These are phyloP conservation scores for Calocybe gambosa DNA, from an alignment of 1,284 basidiomycete species.

Conservation along the genomic window DNA sequence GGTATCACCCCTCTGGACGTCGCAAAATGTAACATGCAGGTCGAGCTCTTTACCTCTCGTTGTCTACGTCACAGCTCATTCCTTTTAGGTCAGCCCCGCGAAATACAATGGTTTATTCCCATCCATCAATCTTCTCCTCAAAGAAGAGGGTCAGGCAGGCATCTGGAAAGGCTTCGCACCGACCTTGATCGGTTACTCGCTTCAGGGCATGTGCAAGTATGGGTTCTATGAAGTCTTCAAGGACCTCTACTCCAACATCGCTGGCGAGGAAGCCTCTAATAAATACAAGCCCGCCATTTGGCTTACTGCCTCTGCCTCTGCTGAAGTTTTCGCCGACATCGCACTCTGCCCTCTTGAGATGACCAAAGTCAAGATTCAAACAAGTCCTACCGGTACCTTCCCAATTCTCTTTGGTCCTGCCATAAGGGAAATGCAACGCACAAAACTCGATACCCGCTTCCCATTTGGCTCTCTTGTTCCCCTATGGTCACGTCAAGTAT, in stretches of 20 bases:
- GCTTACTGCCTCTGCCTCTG: constrained; percentile 89
- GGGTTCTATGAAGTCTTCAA: constrained; percentile 97
- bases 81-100: constrained; percentile 60
- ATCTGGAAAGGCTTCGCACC: constrained; percentile 94
- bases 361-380: constrained; percentile 85
- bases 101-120: constrained; percentile 75
- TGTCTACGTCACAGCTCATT: constrained; percentile 7
- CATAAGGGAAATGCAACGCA: constrained; percentile 58
- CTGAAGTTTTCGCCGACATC: constrained; percentile 94
- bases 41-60: constrained; percentile 29
- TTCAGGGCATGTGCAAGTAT: constrained; percentile 97
- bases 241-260: constrained; percentile 80
- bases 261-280: constrained; percentile 78
- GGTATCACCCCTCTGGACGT: constrained; percentile 92
- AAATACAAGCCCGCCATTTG: constrained; percentile 94
- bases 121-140: constrained; percentile 70
- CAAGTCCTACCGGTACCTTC: constrained; percentile 66
- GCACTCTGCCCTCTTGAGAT: constrained; percentile 79
- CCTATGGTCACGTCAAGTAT: constrained; percentile 77
- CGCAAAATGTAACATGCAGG: constrained; percentile 98
- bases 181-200: constrained; percentile 88
- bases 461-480: constrained; percentile 78
- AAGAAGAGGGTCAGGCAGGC: constrained; percentile 79
- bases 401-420: constrained; percentile 66
- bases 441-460: constrained; percentile 64